Conservation (phyloP, 345 rosid species). For the Limnanthes douglasii region DNA sequence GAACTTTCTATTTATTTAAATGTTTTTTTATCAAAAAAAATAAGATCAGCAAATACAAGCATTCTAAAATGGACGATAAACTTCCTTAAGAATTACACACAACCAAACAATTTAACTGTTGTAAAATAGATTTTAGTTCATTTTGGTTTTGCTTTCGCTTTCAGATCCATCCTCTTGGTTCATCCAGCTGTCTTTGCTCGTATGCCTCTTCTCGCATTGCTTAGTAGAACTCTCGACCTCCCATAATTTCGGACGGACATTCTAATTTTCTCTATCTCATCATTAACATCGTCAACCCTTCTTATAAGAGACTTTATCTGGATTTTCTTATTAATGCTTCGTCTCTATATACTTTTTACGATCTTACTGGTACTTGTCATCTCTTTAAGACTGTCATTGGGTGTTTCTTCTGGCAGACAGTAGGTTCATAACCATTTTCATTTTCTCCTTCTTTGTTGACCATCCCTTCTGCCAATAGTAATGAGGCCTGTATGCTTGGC, state of each 20-base stretch:
- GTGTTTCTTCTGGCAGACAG: constrained; percentile 25
- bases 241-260: constrained; percentile 82
- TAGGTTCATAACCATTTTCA: constrained; percentile 12
- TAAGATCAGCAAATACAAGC: no score
- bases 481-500: constrained; percentile 21
- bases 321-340: constrained; percentile 66
- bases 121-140: no score
- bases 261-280: constrained; percentile 71
- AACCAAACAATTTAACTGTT: no score
- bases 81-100: no score
- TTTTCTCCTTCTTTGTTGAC: constrained; percentile 20
- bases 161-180: constrained; percentile 52
- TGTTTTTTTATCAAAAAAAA: no score
- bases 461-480: constrained; percentile 15
- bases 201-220: constrained; percentile 43
- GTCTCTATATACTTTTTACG: constrained; percentile 36
- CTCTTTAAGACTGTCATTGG: constrained; percentile 38
- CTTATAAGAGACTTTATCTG: constrained; percentile 28
- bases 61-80: no score
- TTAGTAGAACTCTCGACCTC: constrained; percentile 38
- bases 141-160: no score
- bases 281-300: constrained; percentile 66
- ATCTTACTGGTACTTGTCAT: constrained; percentile 31
- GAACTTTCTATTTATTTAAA: no score
- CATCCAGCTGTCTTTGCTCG: constrained; percentile 40